Conservation (phyloP, 768 basidiomycete species). For the Phylloporus arenicola region DNA sequence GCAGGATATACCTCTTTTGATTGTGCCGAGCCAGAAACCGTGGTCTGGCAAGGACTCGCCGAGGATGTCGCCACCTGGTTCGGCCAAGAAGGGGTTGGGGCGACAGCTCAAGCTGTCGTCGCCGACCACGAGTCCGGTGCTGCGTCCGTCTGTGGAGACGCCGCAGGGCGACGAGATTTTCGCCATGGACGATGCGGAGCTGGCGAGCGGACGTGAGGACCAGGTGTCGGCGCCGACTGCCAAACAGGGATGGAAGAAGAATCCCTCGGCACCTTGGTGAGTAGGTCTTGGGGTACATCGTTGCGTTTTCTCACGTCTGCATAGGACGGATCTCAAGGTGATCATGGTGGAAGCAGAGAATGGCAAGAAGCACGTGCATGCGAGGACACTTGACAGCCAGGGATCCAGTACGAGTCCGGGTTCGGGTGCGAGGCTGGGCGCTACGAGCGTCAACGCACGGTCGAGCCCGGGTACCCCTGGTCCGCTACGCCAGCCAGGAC, state of each 20-base stretch:
- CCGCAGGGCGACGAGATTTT: slow-evolving; percentile 65
- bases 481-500: not conserved
- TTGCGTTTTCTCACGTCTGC: not conserved
- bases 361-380: slow-evolving; percentile 14
- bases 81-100: slow-evolving; percentile 9
- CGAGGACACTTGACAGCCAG: not conserved
- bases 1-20: slow-evolving; percentile 62
- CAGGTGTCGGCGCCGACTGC: not conserved
- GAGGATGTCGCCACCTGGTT: slow-evolving; percentile 30
- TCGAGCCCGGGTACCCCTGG: not conserved
- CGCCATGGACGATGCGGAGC: slow-evolving; percentile 59
- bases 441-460: not conserved
- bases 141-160: slow-evolving; percentile 11
- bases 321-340: slow-evolving; percentile 74
- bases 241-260: slow-evolving; percentile 44
- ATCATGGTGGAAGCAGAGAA: slow-evolving; percentile 78
- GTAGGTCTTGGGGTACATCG: slow-evolving; percentile 20
- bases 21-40: slow-evolving; percentile 33
- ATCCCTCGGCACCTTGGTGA: slow-evolving; percentile 45
- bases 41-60: slow-evolving; percentile 24
- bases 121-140: slow-evolving; percentile 21
- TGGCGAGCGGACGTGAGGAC: slow-evolving; percentile 5
- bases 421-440: not conserved
- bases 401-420: not conserved
- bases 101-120: slow-evolving; percentile 2